phyloP scores from a whole-genome alignment of 208 protist species.

The Trypanosoma avium region DNA sequence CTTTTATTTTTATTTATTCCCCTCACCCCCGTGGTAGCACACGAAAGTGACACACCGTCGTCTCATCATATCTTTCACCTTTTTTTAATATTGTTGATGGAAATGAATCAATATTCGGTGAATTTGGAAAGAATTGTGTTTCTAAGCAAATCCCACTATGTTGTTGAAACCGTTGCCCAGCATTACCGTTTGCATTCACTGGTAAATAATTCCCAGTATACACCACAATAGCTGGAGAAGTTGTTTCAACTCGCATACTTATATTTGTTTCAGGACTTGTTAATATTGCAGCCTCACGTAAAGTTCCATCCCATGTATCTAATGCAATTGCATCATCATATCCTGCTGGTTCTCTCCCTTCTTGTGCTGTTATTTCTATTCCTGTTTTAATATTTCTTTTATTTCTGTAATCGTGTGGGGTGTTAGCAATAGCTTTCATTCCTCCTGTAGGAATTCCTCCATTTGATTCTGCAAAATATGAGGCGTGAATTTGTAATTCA shows the following conservation, averaged over 20 bases:
- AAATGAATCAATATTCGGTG: constrained; percentile 57
- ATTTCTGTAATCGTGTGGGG: constrained; percentile 57
- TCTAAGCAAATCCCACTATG: constrained; percentile 64
- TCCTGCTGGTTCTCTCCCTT: constrained; percentile 40
- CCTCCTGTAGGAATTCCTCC: constrained; percentile 14
- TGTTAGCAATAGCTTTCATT: constrained; percentile 39
- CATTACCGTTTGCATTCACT: constrained; percentile 42
- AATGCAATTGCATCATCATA: constrained; percentile 78
- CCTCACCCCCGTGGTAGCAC: constrained; percentile 24
- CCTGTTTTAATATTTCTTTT: constrained; percentile 45
- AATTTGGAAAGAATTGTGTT: constrained; percentile 84
- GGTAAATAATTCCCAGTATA: constrained; percentile 73
- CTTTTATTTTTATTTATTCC: not conserved
- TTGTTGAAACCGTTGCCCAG: constrained; percentile 59
- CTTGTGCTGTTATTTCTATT: not conserved
- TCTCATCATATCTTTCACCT: constrained; percentile 65
- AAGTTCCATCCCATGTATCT: constrained; percentile 64
- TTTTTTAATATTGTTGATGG: constrained; percentile 62
- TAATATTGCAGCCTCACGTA: constrained; percentile 57
- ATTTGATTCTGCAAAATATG: constrained; percentile 52
- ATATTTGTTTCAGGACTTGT: constrained; percentile 66
- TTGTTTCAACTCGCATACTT: constrained; percentile 63
- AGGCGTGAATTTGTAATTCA: constrained; percentile 43
- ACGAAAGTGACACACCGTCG: constrained; percentile 62
- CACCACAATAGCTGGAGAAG: constrained; percentile 59